phyloP scores from a whole-genome alignment of 2,329 filamentous ascomycete genomes.

The Colletotrichum aenigma region DNA sequence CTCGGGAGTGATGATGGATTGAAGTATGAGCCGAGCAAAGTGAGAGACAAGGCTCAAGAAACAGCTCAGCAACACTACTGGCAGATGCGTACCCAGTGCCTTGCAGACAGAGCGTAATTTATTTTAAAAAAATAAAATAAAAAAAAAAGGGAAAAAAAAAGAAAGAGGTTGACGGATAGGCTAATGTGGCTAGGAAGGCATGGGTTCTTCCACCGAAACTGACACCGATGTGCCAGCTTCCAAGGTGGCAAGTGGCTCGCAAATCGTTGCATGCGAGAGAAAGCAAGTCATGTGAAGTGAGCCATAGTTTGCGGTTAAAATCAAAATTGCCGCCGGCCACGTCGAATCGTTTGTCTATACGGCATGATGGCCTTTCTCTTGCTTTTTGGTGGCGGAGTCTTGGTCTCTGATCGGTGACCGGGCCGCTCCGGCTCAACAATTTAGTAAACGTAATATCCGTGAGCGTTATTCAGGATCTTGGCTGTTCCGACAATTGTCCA shows the following conservation, averaged over 20 bases:
- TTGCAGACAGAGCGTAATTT: not conserved
- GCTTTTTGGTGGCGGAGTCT: not conserved
- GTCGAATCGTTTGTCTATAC: not conserved
- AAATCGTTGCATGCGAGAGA: not conserved
- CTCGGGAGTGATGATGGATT: not conserved
- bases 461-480: not conserved
- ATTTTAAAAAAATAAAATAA: too few species aligned
- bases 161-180: constrained; percentile 9
- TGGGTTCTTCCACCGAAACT: constrained; percentile 1
- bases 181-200: constrained; percentile 17
- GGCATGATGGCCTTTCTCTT: not conserved
- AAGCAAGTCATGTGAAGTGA: not conserved
- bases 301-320: not conserved
- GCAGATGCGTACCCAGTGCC: not conserved
- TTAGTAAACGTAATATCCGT: not conserved
- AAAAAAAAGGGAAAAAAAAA: not conserved
- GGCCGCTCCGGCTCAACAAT: not conserved
- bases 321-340: not conserved
- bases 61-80: not conserved
- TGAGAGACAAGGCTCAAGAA: not conserved
- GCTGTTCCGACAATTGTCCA: not conserved
- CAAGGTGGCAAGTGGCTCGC: constrained; percentile 6
- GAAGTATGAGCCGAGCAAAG: not conserved
- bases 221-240: constrained; percentile 1
- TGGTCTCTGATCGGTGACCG: not conserved